These are phyloP conservation scores for Huntiella abstrusa DNA, from an alignment of 2,329 filamentous ascomycete species.

Conservation along the genomic window DNA sequence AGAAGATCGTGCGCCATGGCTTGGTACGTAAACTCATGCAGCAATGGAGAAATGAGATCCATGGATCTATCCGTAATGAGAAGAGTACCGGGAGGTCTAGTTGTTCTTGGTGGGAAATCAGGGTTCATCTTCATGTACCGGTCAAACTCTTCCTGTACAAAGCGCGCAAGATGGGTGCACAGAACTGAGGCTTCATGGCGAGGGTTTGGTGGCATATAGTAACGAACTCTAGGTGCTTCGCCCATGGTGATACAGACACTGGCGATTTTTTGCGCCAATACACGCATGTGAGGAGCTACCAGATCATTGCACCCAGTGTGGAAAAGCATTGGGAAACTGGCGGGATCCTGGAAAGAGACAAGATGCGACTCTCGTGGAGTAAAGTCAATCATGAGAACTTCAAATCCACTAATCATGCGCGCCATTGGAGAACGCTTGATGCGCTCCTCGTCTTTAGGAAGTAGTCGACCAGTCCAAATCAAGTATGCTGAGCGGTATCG, in stretches of 20 bases:
- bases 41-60: constrained; percentile 69
- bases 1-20: constrained; percentile 93
- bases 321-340: constrained; percentile 84
- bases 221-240: constrained; percentile 84
- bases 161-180: constrained; percentile 71
- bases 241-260: constrained; percentile 81
- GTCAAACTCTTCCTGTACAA: constrained; percentile 82
- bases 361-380: constrained; percentile 81
- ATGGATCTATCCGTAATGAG: constrained; percentile 83
- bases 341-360: constrained; percentile 81
- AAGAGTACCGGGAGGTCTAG: constrained; percentile 62
- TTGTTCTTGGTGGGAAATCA: constrained; percentile 64
- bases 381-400: constrained; percentile 72
- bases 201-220: constrained; percentile 58
- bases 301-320: constrained; percentile 78
- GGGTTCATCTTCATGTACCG: constrained; percentile 69
- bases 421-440: constrained; percentile 53
- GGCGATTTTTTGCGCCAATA: constrained; percentile 75
- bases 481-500: constrained; percentile 65
- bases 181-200: constrained; percentile 77
- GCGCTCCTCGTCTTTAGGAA: constrained; percentile 49
- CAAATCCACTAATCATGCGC: constrained; percentile 59
- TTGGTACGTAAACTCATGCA: constrained; percentile 97
- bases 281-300: constrained; percentile 65
- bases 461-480: constrained; percentile 67